Conservation (phyloP, 352 stramenopile genomes). For the Nothophytophthora sp. region DNA sequence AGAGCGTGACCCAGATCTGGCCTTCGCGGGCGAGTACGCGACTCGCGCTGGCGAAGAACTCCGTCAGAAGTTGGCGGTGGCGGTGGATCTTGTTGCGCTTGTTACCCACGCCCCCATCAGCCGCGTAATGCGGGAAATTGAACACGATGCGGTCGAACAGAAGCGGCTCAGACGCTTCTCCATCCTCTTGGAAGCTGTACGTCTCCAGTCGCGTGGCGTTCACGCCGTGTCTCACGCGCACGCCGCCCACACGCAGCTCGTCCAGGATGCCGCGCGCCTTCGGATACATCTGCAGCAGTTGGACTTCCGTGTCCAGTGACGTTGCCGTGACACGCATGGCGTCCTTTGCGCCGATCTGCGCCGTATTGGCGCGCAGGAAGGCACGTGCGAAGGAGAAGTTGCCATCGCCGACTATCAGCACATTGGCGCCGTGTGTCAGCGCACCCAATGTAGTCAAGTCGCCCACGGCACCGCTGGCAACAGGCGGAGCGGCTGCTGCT, state of each 20-base stretch:
- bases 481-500: slow-evolving; percentile 1
- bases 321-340: slow-evolving; percentile 52
- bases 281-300: slow-evolving; percentile 81
- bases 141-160: slow-evolving; percentile 81
- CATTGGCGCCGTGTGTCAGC: slow-evolving; percentile 16
- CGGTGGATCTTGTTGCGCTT: slow-evolving; percentile 85
- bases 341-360: slow-evolving; percentile 9
- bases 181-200: slow-evolving; percentile 22
- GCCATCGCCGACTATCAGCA: slow-evolving; percentile 83
- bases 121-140: slow-evolving; percentile 86
- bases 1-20: slow-evolving; percentile 84
- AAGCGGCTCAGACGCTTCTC: not conserved
- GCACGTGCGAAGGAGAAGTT: slow-evolving; percentile 87
- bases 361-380: slow-evolving; percentile 55
- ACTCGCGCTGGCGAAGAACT: slow-evolving; percentile 76
- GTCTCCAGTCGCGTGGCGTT: slow-evolving; percentile 69
- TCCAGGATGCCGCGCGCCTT: slow-evolving; percentile 49
- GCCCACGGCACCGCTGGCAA: slow-evolving; percentile 7
- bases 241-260: slow-evolving; percentile 49
- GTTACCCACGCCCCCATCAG: slow-evolving; percentile 53
- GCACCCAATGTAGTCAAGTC: slow-evolving; percentile 65
- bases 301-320: slow-evolving; percentile 62
- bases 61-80: slow-evolving; percentile 70
- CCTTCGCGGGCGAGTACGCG: slow-evolving; percentile 51
- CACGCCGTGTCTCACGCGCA: slow-evolving; percentile 64